Evolutionary conservation across 768 basidiomycete genomes (phyloP), one percentile per base, ranked within the genome.

Genomic region (Nidula microcarpa): DNA sequence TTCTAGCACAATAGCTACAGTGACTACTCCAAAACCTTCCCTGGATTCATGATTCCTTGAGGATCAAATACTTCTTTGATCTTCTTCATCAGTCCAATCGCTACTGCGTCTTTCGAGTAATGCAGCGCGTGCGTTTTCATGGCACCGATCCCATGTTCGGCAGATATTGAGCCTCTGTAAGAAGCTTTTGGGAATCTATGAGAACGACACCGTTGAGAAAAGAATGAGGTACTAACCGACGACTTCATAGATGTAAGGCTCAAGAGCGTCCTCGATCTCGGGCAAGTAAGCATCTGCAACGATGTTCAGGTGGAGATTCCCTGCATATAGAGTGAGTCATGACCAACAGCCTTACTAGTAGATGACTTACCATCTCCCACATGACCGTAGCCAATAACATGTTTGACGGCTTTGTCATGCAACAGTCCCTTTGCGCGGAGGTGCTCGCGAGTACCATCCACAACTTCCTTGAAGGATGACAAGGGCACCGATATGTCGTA

Each of bases 91-190:
- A 86, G 74, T 47, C 81, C 87, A 59, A 98, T 88, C 64, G 88
- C 91, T 18, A 83, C 79, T 6, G 77, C 73, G 55, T 74, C 79
- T 72, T 98, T 97, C 5, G 92, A 93, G 70, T 97, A 98, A 37
- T 79, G 79, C 17, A 98, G 81, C 13, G 92, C 91, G 52, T 89
- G 85, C 0, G 90, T 89, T 74, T 98, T 98, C 89, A 93, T 93
- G 0, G 87, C 80, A n/a, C 96, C 95, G 50, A 99, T 86, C 5
- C 96, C 96, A 67, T 99, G 96, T 65, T 99, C 96, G 1, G 96
- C 96, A 5, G 95, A 98, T 58, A 99, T 84, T 0, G 96, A 98
- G 6, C 96, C 96, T 49, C 85, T 81, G 63, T 89, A 80, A 1
- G 82, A 84, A 16, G 85, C 89, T 92, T 43, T 48, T 34, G 37